These are phyloP conservation scores for Phytopythium sindhum DNA, from an alignment of 352 stramenopile species.

Conservation along the genomic window DNA sequence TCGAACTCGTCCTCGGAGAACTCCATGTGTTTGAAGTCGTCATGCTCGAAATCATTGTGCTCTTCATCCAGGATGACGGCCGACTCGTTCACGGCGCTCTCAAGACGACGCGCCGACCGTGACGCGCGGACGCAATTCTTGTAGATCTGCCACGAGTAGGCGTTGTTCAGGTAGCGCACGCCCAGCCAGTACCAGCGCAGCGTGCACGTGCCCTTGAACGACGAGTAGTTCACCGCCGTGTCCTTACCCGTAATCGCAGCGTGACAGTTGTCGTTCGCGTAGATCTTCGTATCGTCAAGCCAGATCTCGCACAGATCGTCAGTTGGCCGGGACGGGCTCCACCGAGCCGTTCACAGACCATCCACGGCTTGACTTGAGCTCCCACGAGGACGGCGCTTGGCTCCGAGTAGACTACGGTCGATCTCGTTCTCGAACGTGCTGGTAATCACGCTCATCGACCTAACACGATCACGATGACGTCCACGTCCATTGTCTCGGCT, in stretches of 20 bases:
- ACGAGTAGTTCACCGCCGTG: conserved; percentile 33
- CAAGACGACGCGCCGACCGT: background rate
- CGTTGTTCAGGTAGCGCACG: conserved; percentile 38
- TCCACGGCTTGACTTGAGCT: no score
- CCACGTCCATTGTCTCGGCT: no score
- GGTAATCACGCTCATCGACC: no score
- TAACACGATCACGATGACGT: no score
- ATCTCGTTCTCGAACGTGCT: no score
- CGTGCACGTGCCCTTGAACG: conserved; percentile 30
- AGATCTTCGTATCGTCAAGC: conserved; percentile 34
- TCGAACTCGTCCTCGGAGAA: no score
- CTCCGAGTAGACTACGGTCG: no score
- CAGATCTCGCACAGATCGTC: conserved; percentile 42
- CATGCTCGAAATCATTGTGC: background rate
- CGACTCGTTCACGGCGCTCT: conserved; percentile 6
- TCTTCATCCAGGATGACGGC: conserved; percentile 1
- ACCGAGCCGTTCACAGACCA: conserved; percentile 14
- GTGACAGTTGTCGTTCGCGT: conserved; percentile 35
- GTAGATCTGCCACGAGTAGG: conserved; percentile 61
- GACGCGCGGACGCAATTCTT: conserved; percentile 33
- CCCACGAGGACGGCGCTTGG: no score
- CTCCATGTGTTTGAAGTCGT: conserved; percentile 7
- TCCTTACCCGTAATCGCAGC: conserved; percentile 29
- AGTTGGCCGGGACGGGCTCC: conserved; percentile 29
- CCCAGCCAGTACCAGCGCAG: conserved; percentile 47